Evolutionary conservation across 495 filamentous ascomycete species (phyloP).

Genomic region (Pseudoneurospora amorphoporcata): DNA sequence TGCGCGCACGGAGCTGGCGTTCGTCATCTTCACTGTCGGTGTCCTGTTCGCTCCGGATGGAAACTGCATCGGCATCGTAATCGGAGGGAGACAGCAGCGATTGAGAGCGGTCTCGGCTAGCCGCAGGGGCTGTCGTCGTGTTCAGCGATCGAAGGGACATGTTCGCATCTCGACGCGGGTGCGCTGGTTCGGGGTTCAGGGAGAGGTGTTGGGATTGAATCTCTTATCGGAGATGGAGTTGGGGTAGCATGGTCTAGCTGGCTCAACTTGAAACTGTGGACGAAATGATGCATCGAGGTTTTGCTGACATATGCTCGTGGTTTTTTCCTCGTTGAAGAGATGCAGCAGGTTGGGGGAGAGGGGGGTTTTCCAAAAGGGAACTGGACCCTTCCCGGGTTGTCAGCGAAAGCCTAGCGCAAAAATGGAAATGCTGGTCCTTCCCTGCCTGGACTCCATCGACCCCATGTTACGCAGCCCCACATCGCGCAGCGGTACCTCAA

Average conservation of each 20-base stretch:
- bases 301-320: neutral
- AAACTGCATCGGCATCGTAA: conserved; percentile 60
- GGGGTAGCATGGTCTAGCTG: neutral
- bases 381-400: neutral
- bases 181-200: neutral
- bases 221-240: neutral
- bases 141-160: conserved; percentile 21
- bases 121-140: conserved; percentile 6
- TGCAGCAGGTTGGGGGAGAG: neutral
- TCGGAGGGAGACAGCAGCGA: conserved; percentile 51
- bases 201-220: neutral
- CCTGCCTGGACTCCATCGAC: neutral
- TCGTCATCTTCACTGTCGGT: conserved; percentile 71
- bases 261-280: neutral
- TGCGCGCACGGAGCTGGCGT: conserved; percentile 50
- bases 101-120: conserved; percentile 11
- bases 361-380: neutral
- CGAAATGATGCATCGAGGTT: neutral
- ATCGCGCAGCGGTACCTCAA: neutral
- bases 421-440: neutral
- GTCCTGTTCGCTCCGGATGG: conserved; percentile 60
- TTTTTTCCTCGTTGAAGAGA: neutral
- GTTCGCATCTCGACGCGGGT: neutral
- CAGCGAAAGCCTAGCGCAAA: neutral
- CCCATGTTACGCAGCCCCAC: neutral